phyloP scores from a whole-genome alignment of 352 stramenopile genomes.

The Pythium chondricola region DNA sequence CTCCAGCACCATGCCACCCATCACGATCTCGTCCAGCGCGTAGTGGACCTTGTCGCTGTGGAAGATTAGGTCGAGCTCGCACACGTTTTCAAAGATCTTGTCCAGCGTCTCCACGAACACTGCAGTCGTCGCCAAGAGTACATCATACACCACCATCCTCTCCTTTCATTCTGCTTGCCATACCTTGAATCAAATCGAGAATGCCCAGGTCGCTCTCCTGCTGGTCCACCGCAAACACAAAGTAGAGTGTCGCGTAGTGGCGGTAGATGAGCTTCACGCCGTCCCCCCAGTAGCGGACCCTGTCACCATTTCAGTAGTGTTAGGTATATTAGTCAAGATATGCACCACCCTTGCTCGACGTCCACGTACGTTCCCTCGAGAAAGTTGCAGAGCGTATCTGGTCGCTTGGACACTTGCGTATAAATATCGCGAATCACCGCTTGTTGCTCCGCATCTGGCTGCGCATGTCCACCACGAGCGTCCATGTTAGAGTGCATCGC shows the following conservation, averaged over 20 bases:
- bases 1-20: slow-evolving; percentile 99
- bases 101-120: slow-evolving; percentile 95
- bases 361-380: slow-evolving; percentile 90
- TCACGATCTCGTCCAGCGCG: slow-evolving; percentile 99
- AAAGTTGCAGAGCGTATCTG: slow-evolving; percentile 99
- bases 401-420: slow-evolving; percentile 96
- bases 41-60: slow-evolving; percentile 97
- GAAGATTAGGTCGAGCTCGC: slow-evolving; percentile 99
- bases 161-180: too few species aligned
- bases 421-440: slow-evolving; percentile 97
- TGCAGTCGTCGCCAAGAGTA: slow-evolving; percentile 44
- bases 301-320: too few species aligned
- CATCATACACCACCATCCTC: too few species aligned
- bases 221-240: slow-evolving; percentile 98
- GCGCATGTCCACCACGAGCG: background rate
- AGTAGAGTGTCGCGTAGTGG: slow-evolving; percentile 99
- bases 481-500: too few species aligned
- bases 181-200: slow-evolving; percentile 98
- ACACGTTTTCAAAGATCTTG: slow-evolving; percentile 99
- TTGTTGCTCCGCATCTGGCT: slow-evolving; percentile 95
- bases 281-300: slow-evolving; percentile 92
- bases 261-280: slow-evolving; percentile 99
- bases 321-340: too few species aligned
- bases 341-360: background rate
- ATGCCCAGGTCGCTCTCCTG: slow-evolving; percentile 99